Conservation (phyloP, 2,329 filamentous ascomycete genomes). For the Penicillium nordicum region DNA sequence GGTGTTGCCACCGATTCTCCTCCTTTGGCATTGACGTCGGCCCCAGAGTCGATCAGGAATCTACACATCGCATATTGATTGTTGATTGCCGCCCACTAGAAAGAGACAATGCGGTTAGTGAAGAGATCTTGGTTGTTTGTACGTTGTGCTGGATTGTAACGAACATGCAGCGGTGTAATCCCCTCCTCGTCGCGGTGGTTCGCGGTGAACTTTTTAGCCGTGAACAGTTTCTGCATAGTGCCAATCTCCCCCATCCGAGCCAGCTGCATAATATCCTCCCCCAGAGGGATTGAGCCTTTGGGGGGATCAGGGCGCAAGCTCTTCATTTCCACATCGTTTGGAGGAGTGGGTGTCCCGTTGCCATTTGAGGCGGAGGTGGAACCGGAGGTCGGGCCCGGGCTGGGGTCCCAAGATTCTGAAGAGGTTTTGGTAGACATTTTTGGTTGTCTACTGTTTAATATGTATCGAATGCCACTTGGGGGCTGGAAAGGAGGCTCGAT, state of each 20-base stretch:
- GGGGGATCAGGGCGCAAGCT: conserved; percentile 33
- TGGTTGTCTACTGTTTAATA: not conserved
- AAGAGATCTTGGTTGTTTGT: not conserved
- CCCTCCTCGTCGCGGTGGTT: conserved; percentile 85
- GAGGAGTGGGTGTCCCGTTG: conserved; percentile 29
- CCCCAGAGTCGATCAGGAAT: conserved; percentile 80
- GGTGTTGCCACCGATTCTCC: conserved; percentile 93
- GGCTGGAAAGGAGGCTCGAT: conserved; percentile 10
- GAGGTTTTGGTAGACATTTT: conserved; percentile 30
- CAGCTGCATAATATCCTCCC: conserved; percentile 93
- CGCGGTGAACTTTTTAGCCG: conserved; percentile 74
- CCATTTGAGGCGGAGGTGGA: conserved; percentile 27
- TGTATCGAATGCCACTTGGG: not conserved
- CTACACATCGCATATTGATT: conserved; percentile 98
- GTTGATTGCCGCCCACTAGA: conserved; percentile 96
- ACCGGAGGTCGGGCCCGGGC: conserved; percentile 23
- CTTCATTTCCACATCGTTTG: conserved; percentile 42
- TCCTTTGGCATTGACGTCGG: conserved; percentile 91
- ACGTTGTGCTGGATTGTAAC: conserved; percentile 27
- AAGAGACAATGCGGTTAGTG: conserved; percentile 16
- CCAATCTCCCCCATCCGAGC: conserved; percentile 81
- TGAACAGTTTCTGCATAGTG: conserved; percentile 86
- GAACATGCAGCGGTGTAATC: conserved; percentile 91
- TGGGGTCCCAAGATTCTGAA: conserved; percentile 24
- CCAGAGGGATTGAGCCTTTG: conserved; percentile 41